Percentiles rank a stretch among this genome's conserved stretches.
These are phyloP conservation scores for Fomes fomentarius DNA, from an alignment of 1,284 basidiomycete species.

Conservation along the genomic window DNA sequence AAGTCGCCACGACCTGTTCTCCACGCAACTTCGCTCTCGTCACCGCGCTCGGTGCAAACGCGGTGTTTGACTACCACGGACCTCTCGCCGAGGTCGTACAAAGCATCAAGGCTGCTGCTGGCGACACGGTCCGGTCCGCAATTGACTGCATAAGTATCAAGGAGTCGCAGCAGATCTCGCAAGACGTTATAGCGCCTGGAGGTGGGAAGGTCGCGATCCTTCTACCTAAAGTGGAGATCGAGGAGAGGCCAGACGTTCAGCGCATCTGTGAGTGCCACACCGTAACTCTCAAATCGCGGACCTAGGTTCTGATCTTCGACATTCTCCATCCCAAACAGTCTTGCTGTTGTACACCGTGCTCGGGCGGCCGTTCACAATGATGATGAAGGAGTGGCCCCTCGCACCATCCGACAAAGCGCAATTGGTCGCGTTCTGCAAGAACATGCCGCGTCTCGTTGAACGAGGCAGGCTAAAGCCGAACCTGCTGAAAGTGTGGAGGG, in stretches of 20 bases:
- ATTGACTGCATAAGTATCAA: constrained; percentile 26
- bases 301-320: no score
- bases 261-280: not conserved
- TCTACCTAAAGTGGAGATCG: not conserved
- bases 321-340: constrained; percentile 3
- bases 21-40: constrained; percentile 42
- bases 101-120: constrained; percentile 25
- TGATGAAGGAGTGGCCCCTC: constrained; percentile 1
- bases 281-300: no score
- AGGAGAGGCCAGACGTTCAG: constrained; percentile 3
- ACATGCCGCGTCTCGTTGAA: constrained; percentile 21
- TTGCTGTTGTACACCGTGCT: constrained; percentile 23
- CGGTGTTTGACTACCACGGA: constrained; percentile 37
- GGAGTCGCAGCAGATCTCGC: constrained; percentile 20
- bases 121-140: constrained; percentile 20
- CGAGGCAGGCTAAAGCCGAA: constrained; percentile 23
- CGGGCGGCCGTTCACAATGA: constrained; percentile 17
- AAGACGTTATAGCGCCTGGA: constrained; percentile 19
- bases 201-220: constrained; percentile 23
- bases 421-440: constrained; percentile 24
- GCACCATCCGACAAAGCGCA: constrained; percentile 18
- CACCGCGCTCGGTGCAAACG: constrained; percentile 44
- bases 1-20: constrained; percentile 43
- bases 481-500: constrained; percentile 23
- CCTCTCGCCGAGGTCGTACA: constrained; percentile 15